phyloP scores from a whole-genome alignment of 768 basidiomycete genomes.

The Agaricus subrufescens region DNA sequence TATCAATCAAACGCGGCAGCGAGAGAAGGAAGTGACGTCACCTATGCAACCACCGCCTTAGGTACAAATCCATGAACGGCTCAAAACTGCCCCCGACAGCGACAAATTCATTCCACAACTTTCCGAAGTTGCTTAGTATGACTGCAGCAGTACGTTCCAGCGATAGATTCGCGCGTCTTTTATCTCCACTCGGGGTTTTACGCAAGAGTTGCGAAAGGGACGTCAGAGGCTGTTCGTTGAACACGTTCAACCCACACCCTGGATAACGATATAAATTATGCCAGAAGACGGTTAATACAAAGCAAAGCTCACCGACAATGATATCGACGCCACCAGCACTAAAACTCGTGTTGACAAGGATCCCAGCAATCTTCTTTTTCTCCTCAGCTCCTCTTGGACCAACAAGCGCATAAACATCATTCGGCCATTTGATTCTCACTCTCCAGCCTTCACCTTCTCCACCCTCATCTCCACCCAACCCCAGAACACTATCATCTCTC shows the following conservation, averaged over 20 bases:
- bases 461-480: conserved; percentile 39
- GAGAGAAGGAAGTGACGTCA: conserved; percentile 23
- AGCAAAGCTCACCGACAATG: conserved; percentile 61
- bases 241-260: conserved; percentile 90
- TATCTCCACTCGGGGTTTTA: conserved; percentile 27
- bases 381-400: conserved; percentile 38
- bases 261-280: not conserved
- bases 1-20: not conserved
- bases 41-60: conserved; percentile 88
- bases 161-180: conserved; percentile 32
- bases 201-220: conserved; percentile 68
- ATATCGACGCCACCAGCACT: conserved; percentile 67
- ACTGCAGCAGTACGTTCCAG: conserved; percentile 74
- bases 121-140: conserved; percentile 73
- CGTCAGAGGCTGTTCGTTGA: conserved; percentile 76
- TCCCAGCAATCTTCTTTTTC: conserved; percentile 82
- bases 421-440: conserved; percentile 93
- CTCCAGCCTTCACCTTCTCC: conserved; percentile 17
- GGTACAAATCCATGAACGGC: conserved; percentile 78
- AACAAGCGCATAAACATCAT: conserved; percentile 81
- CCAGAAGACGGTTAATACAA: not conserved
- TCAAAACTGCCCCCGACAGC: conserved; percentile 64
- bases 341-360: conserved; percentile 87
- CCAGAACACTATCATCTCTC: conserved; percentile 54
- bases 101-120: conserved; percentile 74